These are phyloP conservation scores for Pseudocercospora musae DNA, from an alignment of 2,329 filamentous ascomycete species.

Conservation along the genomic window DNA sequence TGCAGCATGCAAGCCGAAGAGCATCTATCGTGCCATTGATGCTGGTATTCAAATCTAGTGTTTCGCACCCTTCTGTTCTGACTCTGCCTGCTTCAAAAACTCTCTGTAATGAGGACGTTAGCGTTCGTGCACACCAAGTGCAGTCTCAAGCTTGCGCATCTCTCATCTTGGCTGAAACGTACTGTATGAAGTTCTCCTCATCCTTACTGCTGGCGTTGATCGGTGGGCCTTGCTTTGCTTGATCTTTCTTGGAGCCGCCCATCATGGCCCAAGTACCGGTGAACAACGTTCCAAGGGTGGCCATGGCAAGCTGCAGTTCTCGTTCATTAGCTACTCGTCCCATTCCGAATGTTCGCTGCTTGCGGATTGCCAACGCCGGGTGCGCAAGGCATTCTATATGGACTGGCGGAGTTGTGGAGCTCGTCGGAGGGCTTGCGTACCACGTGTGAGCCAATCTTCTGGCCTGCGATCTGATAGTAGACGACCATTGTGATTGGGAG, in stretches of 20 bases:
- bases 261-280: conserved; percentile 45
- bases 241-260: conserved; percentile 47
- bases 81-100: conserved; percentile 25
- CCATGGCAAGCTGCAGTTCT: conserved; percentile 56
- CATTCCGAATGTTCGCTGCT: not conserved
- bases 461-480: conserved; percentile 51
- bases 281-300: conserved; percentile 51
- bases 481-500: conserved; percentile 45
- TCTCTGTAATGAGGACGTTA: conserved; percentile 15
- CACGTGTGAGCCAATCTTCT: conserved; percentile 54
- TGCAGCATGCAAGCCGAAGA: not conserved
- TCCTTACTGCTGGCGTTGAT: conserved; percentile 65
- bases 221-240: conserved; percentile 51
- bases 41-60: conserved; percentile 8
- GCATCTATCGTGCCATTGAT: not conserved
- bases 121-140: not conserved
- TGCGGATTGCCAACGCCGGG: not conserved
- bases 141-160: not conserved
- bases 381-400: not conserved
- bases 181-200: conserved; percentile 68
- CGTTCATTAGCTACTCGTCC: not conserved
- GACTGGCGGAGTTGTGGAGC: conserved; percentile 4
- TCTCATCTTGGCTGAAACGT: conserved; percentile 34
- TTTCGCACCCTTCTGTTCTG: conserved; percentile 18
- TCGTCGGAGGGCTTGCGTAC: conserved; percentile 37